Conservation (phyloP, 345 rosid genomes). For the Murraya koenigii region DNA sequence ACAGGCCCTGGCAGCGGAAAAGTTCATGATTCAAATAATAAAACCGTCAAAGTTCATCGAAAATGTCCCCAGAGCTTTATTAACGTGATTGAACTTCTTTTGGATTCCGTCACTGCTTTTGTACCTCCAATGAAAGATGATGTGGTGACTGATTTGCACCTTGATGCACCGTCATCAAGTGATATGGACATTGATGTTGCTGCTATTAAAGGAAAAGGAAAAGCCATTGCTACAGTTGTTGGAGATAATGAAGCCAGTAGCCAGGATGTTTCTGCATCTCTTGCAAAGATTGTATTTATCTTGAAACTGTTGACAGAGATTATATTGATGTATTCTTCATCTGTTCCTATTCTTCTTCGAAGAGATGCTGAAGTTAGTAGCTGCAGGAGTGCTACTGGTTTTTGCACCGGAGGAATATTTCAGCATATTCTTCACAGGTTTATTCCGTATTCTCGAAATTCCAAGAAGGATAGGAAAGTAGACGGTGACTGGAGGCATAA, state of each 20-base stretch:
- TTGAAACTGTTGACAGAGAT: slow-evolving; percentile 92
- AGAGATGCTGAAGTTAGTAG: slow-evolving; percentile 71
- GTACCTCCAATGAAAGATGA: slow-evolving; percentile 64
- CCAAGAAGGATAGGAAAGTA: slow-evolving; percentile 64
- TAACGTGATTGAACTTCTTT: slow-evolving; percentile 81
- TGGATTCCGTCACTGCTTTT: slow-evolving; percentile 66
- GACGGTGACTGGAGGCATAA: slow-evolving; percentile 94
- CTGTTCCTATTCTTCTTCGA: slow-evolving; percentile 77
- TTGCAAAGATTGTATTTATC: slow-evolving; percentile 83
- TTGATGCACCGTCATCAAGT: slow-evolving; percentile 43
- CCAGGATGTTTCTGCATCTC: slow-evolving; percentile 66
- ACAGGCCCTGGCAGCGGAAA: slow-evolving; percentile 45
- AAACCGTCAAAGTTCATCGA: slow-evolving; percentile 66
- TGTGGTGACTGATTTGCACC: slow-evolving; percentile 24
- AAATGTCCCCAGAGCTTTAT: slow-evolving; percentile 81
- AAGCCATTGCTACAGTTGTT: slow-evolving; percentile 62
- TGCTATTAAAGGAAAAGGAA: slow-evolving; percentile 78
- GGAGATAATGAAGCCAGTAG: slow-evolving; percentile 50
- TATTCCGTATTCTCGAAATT: slow-evolving; percentile 55
- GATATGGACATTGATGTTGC: slow-evolving; percentile 95
- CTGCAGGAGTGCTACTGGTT: slow-evolving; percentile 41
- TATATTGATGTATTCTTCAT: slow-evolving; percentile 75
- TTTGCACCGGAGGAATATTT: slow-evolving; percentile 61
- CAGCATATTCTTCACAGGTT: slow-evolving; percentile 75
- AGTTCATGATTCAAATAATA: slow-evolving; percentile 51